These are phyloP conservation scores for Neurospora terricola DNA, from an alignment of 495 filamentous ascomycete genomes.

Conservation along the genomic window DNA sequence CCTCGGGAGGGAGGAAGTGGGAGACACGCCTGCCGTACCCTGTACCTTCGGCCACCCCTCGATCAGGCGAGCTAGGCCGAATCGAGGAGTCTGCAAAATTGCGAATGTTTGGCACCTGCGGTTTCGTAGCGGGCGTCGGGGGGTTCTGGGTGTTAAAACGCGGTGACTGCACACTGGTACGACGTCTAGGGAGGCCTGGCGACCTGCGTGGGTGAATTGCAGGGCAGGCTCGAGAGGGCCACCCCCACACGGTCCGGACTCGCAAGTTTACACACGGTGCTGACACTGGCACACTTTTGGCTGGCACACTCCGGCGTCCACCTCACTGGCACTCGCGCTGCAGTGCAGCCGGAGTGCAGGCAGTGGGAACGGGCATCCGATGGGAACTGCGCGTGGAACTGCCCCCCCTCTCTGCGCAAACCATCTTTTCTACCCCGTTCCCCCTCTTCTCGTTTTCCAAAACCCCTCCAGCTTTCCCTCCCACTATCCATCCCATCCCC, in stretches of 20 bases:
- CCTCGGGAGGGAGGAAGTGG: constrained; percentile 4
- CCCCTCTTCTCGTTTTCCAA: constrained; percentile 20
- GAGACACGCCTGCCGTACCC: constrained; percentile 2
- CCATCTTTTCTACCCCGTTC: constrained; percentile 24
- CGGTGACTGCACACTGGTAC: constrained; percentile 8
- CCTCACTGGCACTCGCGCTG: constrained; percentile 1
- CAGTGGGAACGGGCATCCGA: not conserved
- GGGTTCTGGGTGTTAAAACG: constrained; percentile 5
- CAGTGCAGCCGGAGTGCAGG: not conserved
- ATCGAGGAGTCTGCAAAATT: constrained; percentile 20
- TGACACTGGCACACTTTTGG: not conserved
- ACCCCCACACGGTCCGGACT: constrained; percentile 11
- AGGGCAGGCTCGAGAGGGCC: constrained; percentile 1
- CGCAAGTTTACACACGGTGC: constrained; percentile 2
- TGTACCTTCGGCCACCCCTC: constrained; percentile 1
- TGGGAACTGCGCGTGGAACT: constrained; percentile 11
- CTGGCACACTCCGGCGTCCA: not conserved
- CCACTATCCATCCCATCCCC: constrained; percentile 5
- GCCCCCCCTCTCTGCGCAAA: constrained; percentile 13
- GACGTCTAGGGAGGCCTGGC: not conserved
- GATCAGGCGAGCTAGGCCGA: constrained; percentile 6
- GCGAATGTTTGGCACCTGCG: constrained; percentile 5
- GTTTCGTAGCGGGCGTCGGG: not conserved
- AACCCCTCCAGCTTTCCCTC: constrained; percentile 22
- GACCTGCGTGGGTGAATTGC: not conserved